Evolutionary conservation across 2,329 filamentous ascomycete genomes (phyloP), one percentile per base, ranked within the genome.

Genomic region (Aspergillus chevalieri): DNA sequence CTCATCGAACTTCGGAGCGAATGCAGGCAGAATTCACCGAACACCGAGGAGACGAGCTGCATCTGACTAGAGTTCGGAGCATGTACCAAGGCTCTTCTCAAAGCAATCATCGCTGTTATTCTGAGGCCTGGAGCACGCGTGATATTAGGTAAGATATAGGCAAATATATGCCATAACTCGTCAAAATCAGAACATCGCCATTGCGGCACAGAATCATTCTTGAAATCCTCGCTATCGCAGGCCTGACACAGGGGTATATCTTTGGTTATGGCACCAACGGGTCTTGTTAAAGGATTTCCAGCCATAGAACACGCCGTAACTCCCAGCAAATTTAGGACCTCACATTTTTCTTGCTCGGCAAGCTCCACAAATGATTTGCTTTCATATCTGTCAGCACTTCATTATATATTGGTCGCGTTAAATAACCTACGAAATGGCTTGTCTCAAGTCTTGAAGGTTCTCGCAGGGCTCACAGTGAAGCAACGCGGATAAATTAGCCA

Each of bases 1-100:
- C 92, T 81, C 17, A 89, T 69, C 1, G 91, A 94, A 67, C 91
- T 95, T 55, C 85, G 84, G 36, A 97, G 74, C 0, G 86, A 89
- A 57, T 86, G 82, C 4, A 96, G 72, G 62, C 89, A 91, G 81
- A 88, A 92, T 60, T 91, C 84, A 0, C 88, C 90, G 38, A 89
- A 72, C 0, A 72, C 66, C 7, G 88, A 90, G 1, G 72, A 74
- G 51, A 84, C 80, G 2, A 96, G 72, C 55, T 87, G 81, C 26
- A 92, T 71, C 47, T 87, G 74, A 3, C 77, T 74, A 0, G 73
- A 54, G 47, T 82, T 77, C 14, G 75, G 72, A 3, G 82, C 83
- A 66, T 95, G 89, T 44, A 79, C 76, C 22, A 87, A 76, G 38
- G 93, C 72, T 43, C 84, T 81, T 57, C 84, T 82, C 44, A 95